Evolutionary conservation across 148 eudicot genomes (phyloP).

Genomic region (Rheum nobile): DNA sequence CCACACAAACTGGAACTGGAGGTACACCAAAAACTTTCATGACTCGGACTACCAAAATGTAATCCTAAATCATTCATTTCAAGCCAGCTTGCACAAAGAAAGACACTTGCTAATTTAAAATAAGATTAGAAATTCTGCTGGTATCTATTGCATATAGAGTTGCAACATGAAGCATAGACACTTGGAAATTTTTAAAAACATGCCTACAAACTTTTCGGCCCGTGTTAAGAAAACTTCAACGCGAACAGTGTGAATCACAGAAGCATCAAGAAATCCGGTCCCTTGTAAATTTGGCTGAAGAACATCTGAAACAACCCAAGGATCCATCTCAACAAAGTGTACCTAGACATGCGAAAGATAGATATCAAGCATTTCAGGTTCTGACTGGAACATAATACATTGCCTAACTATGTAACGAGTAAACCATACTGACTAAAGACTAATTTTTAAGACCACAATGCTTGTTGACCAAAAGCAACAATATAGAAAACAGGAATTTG

Average conservation of each 20-base stretch:
- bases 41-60: background rate
- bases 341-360: slow-evolving; percentile 30
- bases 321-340: slow-evolving; percentile 97
- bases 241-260: slow-evolving; percentile 64
- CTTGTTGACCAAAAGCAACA: background rate
- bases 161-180: background rate
- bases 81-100: background rate
- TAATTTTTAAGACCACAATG: background rate
- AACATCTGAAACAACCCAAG: slow-evolving; percentile 86
- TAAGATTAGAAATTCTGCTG: background rate
- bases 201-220: slow-evolving; percentile 48
- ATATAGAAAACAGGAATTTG: background rate
- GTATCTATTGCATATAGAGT: background rate
- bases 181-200: background rate
- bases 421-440: background rate
- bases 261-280: slow-evolving; percentile 66
- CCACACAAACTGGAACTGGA: background rate
- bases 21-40: background rate
- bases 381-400: background rate
- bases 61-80: background rate
- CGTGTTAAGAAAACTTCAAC: slow-evolving; percentile 70
- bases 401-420: background rate
- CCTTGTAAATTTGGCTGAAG: slow-evolving; percentile 74
- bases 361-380: slow-evolving; percentile 5
- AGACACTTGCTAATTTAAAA: background rate